Percentiles rank a stretch among this genome's conserved stretches.
Conservation (phyloP, 148 eudicot species). For the Cornus controversa region DNA sequence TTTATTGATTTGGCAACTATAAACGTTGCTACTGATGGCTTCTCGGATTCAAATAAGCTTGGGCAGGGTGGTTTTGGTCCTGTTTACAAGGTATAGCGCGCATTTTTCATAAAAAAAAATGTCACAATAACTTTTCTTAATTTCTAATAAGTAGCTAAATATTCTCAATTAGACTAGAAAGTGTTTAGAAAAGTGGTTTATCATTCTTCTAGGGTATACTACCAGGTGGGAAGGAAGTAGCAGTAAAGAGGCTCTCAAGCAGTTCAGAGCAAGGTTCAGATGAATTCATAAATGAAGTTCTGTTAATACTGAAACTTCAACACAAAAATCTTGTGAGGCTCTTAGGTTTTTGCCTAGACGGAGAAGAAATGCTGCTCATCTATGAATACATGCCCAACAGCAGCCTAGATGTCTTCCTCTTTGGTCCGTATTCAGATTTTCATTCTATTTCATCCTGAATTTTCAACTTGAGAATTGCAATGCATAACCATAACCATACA, state of each 20-base stretch:
- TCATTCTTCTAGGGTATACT: constrained; percentile 29
- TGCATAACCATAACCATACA: no score
- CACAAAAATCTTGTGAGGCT: constrained; percentile 48
- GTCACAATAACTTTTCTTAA: no score
- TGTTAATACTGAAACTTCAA: constrained; percentile 36
- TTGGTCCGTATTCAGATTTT: constrained; percentile 26
- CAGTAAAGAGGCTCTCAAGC: constrained; percentile 42
- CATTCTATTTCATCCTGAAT: neutral
- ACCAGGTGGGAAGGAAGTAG: constrained; percentile 31
- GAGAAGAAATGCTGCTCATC: constrained; percentile 33
- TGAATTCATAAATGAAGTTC: constrained; percentile 41
- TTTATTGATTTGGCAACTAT: constrained; percentile 19
- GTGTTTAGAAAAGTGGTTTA: neutral
- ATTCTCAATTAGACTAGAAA: neutral
- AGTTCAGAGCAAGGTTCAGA: constrained; percentile 42
- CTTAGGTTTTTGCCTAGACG: constrained; percentile 37
- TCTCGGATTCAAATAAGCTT: constrained; percentile 36
- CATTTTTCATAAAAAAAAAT: neutral
- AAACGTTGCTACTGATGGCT: constrained; percentile 26
- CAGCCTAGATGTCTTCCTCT: constrained; percentile 34
- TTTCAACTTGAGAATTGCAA: no score
- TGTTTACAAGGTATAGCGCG: constrained; percentile 38
- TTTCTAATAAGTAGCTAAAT: neutral
- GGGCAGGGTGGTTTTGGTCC: constrained; percentile 56
- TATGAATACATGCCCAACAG: constrained; percentile 38